Base-by-base conservation (phyloP, 2,329 filamentous ascomycete species). In the Penicillium verrucosum region DNA sequence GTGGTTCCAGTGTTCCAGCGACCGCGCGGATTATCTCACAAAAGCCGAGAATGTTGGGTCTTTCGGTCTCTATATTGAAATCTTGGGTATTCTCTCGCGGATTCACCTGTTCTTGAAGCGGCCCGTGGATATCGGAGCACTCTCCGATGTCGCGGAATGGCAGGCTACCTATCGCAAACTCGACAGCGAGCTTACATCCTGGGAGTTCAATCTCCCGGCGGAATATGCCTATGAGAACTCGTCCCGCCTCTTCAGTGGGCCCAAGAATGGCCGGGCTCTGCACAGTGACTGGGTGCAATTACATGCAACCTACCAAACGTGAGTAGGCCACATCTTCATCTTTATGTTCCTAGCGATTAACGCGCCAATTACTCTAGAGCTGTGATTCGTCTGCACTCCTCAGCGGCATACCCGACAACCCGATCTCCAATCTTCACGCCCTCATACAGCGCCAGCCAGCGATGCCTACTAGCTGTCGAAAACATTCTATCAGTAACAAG, bases 281-380 rank as follows among this genome's bases (percentile, higher is more conserved):
- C 91, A 89, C 68, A 91, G 89, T 70, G 88, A 88, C 51, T 92
- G 92, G 88, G 86, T 96, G 49, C 96, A 96, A 88, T 80, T 96
- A 30, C 92, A 96, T 70, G 89, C 90, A 5, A 92, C 91, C 0
- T 96, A 92, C 68, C 90, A 95, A 73, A 95, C 91, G 81, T 85
- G 72, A 78, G 82, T 77, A 7, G 21, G 25, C 23, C 21, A 14
- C 10, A 29, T 14, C 8, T 41, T 11, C 14, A 11, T 45, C 40
- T 47, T 11, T 18, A 21, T 16, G 10, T 44, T 30, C 32, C 18
- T 21, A 7, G 5, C 1, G 12, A n/a, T 7, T 50, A 37, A 37
- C 44, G 29, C 7, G 23, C 64, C 73, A 47, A 78, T 49, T 9
- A 25, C 21, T 45, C 29, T 61, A 85, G 82, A 0, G 89, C 92